Percentiles rank a stretch among this genome's conserved stretches.
These are phyloP conservation scores for Luffa aegyptiaca DNA, from an alignment of 306 rosid species.

Conservation along the genomic window DNA sequence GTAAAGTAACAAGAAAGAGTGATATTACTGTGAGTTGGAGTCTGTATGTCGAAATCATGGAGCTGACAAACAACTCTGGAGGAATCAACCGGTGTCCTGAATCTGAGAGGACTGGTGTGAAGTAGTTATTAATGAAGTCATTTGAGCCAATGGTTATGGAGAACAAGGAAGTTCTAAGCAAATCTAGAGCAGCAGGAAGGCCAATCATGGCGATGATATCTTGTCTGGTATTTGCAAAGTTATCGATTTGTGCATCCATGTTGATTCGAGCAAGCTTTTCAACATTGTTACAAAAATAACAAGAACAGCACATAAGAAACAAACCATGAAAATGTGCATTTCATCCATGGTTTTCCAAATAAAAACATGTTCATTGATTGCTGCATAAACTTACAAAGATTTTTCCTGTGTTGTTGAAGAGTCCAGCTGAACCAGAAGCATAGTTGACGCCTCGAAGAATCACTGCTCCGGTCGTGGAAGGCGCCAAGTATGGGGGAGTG, in stretches of 20 bases:
- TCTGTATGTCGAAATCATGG: constrained; percentile 42
- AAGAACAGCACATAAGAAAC: not conserved
- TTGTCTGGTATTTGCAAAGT: constrained; percentile 56
- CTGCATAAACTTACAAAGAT: constrained; percentile 37
- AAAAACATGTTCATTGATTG: not conserved
- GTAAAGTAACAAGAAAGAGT: not conserved
- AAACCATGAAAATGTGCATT: not conserved
- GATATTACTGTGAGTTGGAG: constrained; percentile 42
- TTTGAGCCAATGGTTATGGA: constrained; percentile 56
- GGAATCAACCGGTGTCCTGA: constrained; percentile 13
- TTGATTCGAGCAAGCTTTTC: constrained; percentile 50
- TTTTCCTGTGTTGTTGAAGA: constrained; percentile 51
- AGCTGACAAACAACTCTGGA: constrained; percentile 35
- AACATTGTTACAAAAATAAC: not conserved
- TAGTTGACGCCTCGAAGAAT: constrained; percentile 58
- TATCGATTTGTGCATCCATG: constrained; percentile 50
- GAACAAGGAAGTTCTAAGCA: constrained; percentile 33
- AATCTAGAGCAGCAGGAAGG: constrained; percentile 20
- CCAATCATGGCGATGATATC: constrained; percentile 46
- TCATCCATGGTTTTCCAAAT: not conserved
- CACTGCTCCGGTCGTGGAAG: constrained; percentile 38
- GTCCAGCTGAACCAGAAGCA: constrained; percentile 72
- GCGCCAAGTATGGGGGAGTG: constrained; percentile 57
- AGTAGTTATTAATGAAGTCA: constrained; percentile 59
- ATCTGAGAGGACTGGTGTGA: constrained; percentile 24